Evolutionary conservation across 2,329 filamentous ascomycete genomes (phyloP), one percentile per base, ranked within the genome.

Genomic region (Huntiella bhutanensis): DNA sequence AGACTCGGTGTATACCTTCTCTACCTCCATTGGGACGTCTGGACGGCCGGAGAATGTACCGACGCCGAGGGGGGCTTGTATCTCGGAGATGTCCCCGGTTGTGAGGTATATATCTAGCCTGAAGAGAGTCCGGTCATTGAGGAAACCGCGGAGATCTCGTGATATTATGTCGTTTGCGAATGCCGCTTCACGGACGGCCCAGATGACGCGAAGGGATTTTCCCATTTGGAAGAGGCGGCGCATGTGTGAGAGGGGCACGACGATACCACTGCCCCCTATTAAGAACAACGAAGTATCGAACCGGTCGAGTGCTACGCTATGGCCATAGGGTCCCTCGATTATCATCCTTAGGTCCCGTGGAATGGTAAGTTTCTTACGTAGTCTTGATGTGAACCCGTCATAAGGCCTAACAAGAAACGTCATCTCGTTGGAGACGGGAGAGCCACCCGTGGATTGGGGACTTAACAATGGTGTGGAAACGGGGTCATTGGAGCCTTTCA

Each of bases 381-480:
- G 58, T 2, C 64, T 56, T 0, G 54, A 52, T 0, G 64, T 68
- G 53, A 67, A 68, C 39, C 64, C 58, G 38, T 65, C 60, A 49
- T 68, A 68, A 1, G 65, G 65, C 0, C 65, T 55, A 38, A 68
- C 63, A n/a, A 68, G 55, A 36, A 68, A 68, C 0, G 59, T 59
- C 57, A 67, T 62, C 2, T 53, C 50, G 0, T 50, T 34, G 6
- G 15, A 43, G n/a, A 38, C 34, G 0, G 51, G 52, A 1, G 19
- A 19, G n/a, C 46, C 13, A 11, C 51, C 45, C 7, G 19, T 32
- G 0, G 49, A 43, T 12, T 47, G 32, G 1, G 50, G 19, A 1
- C 55, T 55, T 3, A 65, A 56, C 0, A 64, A 55, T 0, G 60
- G 60, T 6, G 53, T 54, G 0, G 57, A 48, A 0, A 55, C 44